Conservation (phyloP, 176 grass and related monocot genomes). For the Lolium perenne region DNA sequence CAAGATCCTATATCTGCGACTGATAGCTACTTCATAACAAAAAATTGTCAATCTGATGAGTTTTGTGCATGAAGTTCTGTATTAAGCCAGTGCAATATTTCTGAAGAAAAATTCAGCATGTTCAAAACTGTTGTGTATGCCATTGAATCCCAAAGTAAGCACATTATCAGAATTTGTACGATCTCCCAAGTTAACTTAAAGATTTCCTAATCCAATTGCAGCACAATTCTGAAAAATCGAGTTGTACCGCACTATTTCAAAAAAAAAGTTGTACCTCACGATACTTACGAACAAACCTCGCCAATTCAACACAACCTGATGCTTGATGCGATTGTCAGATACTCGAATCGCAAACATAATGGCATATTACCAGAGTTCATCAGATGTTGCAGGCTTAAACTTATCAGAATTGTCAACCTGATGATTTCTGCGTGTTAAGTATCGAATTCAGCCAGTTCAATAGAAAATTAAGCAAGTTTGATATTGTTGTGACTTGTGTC, state of each 20-base stretch:
- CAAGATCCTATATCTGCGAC: background rate
- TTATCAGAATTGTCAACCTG: background rate
- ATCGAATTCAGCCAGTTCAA: background rate
- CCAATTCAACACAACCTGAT: conserved; percentile 4
- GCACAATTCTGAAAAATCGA: background rate
- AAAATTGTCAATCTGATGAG: background rate
- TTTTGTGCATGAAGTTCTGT: no score
- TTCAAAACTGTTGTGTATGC: background rate
- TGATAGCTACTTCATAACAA: background rate
- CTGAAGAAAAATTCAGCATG: background rate
- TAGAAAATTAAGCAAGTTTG: background rate
- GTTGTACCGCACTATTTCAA: no score
- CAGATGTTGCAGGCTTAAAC: conserved; percentile 5
- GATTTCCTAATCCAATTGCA: conserved; percentile 15
- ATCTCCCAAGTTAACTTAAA: background rate
- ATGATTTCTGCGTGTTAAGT: no score
- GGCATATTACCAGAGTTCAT: background rate
- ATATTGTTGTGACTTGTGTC: background rate
- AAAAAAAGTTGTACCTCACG: background rate
- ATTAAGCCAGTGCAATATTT: background rate
- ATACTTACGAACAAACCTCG: background rate
- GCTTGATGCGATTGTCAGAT: background rate
- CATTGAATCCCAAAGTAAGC: conserved; percentile 27
- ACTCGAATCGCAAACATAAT: background rate
- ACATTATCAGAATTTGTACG: background rate